Conservation (phyloP, 306 rosid species). For the Dalbergia cultrata region DNA sequence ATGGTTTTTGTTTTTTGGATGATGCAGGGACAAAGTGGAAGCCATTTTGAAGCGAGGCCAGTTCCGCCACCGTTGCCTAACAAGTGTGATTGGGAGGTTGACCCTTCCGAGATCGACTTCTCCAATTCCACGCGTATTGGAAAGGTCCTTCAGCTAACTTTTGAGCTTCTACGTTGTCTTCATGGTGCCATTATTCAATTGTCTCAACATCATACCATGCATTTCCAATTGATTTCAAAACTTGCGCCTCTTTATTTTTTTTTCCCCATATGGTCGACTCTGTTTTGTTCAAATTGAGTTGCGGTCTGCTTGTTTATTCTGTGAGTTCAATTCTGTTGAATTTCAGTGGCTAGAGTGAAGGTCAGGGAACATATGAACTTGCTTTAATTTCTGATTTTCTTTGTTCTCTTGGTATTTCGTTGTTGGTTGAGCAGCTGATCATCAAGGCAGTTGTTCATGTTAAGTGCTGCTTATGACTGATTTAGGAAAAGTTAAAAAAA, state of each 20-base stretch:
- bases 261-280: not conserved
- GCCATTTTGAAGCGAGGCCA: slow-evolving; percentile 89
- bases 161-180: slow-evolving; percentile 8
- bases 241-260: not conserved
- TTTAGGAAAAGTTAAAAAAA: too few relatives aligned
- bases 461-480: too few relatives aligned
- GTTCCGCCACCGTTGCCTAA: slow-evolving; percentile 92
- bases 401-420: slow-evolving; percentile 1
- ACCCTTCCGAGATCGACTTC: slow-evolving; percentile 93
- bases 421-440: not conserved
- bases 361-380: slow-evolving; percentile 12
- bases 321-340: slow-evolving; percentile 22
- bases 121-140: slow-evolving; percentile 79
- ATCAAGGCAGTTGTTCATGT: not conserved
- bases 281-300: not conserved
- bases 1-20: slow-evolving; percentile 36
- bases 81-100: slow-evolving; percentile 99
- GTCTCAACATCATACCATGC: not conserved
- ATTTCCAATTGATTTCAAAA: slow-evolving; percentile 8
- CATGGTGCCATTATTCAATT: not conserved
- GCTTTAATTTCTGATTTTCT: slow-evolving; percentile 13
- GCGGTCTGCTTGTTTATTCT: not conserved
- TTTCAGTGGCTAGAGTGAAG: slow-evolving; percentile 27
- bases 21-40: slow-evolving; percentile 95
- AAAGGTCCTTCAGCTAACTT: slow-evolving; percentile 58